phyloP scores from a whole-genome alignment of 495 filamentous ascomycete species.

The Xylaria intraflava region DNA sequence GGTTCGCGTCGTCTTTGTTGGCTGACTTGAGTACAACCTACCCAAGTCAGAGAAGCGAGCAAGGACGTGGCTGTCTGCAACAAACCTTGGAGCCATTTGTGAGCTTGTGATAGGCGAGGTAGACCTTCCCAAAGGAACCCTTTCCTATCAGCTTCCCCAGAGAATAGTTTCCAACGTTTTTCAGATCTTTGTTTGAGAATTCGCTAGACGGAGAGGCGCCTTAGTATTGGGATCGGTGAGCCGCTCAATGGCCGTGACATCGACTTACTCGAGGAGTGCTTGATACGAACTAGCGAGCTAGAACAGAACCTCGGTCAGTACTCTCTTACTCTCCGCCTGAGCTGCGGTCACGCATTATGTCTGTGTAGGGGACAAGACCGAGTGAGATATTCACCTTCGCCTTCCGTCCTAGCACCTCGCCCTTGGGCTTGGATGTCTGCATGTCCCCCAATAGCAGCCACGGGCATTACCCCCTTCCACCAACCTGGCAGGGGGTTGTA shows the following conservation, averaged over 20 bases:
- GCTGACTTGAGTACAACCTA: constrained; percentile 97
- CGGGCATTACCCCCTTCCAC: constrained; percentile 8
- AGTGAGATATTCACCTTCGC: constrained; percentile 63
- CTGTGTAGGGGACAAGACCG: not conserved
- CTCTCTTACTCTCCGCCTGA: not conserved
- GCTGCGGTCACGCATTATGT: not conserved
- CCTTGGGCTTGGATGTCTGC: constrained; percentile 64
- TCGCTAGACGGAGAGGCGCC: constrained; percentile 52
- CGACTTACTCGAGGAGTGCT: constrained; percentile 83
- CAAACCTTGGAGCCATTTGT: constrained; percentile 96
- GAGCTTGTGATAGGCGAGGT: constrained; percentile 92
- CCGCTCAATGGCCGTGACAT: not conserved
- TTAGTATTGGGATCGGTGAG: constrained; percentile 16
- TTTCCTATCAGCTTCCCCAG: constrained; percentile 90
- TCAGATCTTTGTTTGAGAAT: constrained; percentile 87
- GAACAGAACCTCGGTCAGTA: constrained; percentile 20
- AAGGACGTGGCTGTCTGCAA: constrained; percentile 1
- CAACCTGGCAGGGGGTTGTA: not conserved
- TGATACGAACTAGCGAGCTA: constrained; percentile 96
- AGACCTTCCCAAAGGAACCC: constrained; percentile 97
- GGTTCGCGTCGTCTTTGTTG: constrained; percentile 89
- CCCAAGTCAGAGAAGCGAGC: constrained; percentile 9
- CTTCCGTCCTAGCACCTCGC: constrained; percentile 86
- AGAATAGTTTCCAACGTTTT: constrained; percentile 88
- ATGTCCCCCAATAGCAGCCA: constrained; percentile 27